Evolutionary conservation across 164 flowering plant genomes (phyloP).

Genomic region (Macadamia tetraphylla): DNA sequence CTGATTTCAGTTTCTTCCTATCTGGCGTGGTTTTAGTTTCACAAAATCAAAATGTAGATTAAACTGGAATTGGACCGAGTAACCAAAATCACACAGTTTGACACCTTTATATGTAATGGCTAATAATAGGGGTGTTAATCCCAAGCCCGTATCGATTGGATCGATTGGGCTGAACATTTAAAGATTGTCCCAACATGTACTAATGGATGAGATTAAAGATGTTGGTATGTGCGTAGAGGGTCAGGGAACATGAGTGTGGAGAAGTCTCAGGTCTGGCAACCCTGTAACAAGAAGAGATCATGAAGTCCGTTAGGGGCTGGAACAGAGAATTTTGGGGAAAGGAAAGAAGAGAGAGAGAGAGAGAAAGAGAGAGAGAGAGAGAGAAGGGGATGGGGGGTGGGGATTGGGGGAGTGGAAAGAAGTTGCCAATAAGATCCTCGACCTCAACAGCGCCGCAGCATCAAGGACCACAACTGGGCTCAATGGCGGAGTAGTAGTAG

Average conservation of each 20-base stretch:
- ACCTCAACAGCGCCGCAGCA: slow-evolving; percentile 11
- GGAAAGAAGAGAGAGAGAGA: background rate
- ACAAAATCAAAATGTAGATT: no score
- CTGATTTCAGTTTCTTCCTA: no score
- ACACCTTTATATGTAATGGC: no score
- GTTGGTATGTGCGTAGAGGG: background rate
- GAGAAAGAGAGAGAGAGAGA: no score
- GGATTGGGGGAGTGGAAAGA: background rate
- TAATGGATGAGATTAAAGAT: background rate
- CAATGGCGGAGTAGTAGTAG: background rate
- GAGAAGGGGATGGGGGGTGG: no score
- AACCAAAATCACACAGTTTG: no score
- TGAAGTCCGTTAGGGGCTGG: slow-evolving; percentile 1
- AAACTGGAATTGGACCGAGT: no score
- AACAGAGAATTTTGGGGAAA: background rate
- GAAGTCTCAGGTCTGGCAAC: slow-evolving; percentile 47
- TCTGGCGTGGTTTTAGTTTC: no score
- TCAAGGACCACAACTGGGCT: background rate
- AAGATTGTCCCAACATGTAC: no score
- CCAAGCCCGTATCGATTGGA: no score
- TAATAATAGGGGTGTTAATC: no score
- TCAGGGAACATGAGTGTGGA: slow-evolving; percentile 28
- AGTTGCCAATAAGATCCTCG: slow-evolving; percentile 71
- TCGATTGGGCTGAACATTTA: no score
- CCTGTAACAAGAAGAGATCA: slow-evolving; percentile 42